These are phyloP conservation scores for Pyricularia grisea DNA, from an alignment of 2,329 filamentous ascomycete species.

Conservation along the genomic window DNA sequence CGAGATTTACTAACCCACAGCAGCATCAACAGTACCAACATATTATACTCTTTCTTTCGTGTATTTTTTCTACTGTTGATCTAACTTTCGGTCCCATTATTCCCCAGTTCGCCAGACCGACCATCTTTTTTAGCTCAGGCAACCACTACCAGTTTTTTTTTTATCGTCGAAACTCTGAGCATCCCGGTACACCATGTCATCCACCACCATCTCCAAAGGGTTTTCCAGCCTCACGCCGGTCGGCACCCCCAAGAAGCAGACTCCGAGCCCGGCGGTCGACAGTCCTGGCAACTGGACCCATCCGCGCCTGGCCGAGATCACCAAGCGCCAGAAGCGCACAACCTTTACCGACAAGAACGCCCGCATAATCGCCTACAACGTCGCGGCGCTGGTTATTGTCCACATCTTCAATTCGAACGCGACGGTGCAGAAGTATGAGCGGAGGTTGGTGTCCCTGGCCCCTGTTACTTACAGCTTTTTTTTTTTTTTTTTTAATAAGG, in stretches of 20 bases:
- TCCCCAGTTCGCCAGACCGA: background rate
- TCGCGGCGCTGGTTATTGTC: constrained; percentile 24
- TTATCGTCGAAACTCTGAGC: background rate
- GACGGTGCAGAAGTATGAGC: background rate
- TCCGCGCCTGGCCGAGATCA: constrained; percentile 80
- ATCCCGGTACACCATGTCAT: constrained; percentile 2
- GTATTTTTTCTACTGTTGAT: background rate
- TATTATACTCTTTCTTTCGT: background rate
- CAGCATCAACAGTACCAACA: background rate
- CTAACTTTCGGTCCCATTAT: background rate
- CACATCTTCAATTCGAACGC: constrained; percentile 7
- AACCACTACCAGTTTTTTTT: background rate
- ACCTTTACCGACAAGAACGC: constrained; percentile 74
- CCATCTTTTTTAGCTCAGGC: background rate
- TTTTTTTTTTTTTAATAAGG: too few relatives aligned
- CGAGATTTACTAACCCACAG: constrained; percentile 2
- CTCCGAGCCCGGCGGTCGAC: constrained; percentile 23
- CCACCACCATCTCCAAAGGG: background rate
- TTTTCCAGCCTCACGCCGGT: background rate
- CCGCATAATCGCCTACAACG: constrained; percentile 59
- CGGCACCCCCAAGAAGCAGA: constrained; percentile 6
- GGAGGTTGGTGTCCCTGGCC: background rate
- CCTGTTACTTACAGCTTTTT: too few relatives aligned
- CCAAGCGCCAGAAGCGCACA: constrained; percentile 65
- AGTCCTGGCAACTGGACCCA: constrained; percentile 83